phyloP scores from a whole-genome alignment of 2,329 filamentous ascomycete genomes.

The Fusarium stilboides region DNA sequence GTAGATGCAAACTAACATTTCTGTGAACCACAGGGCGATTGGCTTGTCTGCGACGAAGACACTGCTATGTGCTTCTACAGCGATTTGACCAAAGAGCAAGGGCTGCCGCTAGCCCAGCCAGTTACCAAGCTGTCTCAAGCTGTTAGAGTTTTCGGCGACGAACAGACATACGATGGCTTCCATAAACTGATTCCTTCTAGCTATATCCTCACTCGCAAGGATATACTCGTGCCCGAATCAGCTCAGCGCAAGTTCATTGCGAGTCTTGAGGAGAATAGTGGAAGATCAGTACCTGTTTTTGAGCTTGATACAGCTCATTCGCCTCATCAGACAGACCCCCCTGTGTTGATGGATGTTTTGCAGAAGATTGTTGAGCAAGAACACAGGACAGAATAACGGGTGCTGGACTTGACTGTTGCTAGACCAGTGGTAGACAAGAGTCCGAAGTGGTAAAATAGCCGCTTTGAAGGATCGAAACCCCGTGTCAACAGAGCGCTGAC shows the following conservation, averaged over 20 bases:
- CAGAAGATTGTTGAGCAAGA: background rate
- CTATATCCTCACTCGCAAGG: conserved; percentile 9
- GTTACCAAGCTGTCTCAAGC: conserved; percentile 9
- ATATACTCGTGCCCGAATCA: conserved; percentile 2
- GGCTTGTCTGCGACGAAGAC: conserved; percentile 19
- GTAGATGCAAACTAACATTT: accelerated
- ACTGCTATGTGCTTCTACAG: conserved; percentile 29
- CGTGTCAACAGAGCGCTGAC: no score
- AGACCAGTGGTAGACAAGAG: no score
- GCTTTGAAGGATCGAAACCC: no score
- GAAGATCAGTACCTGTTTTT: background rate
- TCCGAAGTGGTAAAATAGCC: no score
- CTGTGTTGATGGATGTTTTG: background rate
- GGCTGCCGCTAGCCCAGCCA: background rate
- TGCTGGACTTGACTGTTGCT: no score
- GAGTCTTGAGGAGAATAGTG: conserved; percentile 10
- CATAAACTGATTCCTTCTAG: conserved; percentile 10
- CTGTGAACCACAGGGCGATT: background rate
- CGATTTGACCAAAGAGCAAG: conserved; percentile 7
- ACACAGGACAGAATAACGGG: background rate
- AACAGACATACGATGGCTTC: conserved; percentile 18
- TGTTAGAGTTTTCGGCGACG: conserved; percentile 2
- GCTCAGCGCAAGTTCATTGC: conserved; percentile 10
- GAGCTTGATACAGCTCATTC: conserved; percentile 23
- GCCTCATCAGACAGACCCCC: conserved; percentile 8